Conservation (phyloP, 192 early-diverging fungal species). For the Podila epigama region DNA sequence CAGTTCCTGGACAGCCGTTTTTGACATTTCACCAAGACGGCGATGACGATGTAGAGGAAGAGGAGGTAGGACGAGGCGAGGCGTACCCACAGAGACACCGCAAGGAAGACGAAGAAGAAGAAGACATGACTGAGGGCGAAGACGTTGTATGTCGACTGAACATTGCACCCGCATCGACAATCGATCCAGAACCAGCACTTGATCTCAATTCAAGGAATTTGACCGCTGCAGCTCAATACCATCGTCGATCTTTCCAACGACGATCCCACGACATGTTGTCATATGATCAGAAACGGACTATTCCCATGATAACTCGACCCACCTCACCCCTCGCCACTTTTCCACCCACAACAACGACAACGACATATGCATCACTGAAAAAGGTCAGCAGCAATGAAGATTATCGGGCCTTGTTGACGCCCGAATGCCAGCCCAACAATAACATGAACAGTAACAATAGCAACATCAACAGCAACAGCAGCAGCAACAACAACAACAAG, state of each 20-base stretch:
- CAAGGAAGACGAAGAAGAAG: neutral
- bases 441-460: too few relatives aligned
- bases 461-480: too few relatives aligned
- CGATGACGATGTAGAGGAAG: too few relatives aligned
- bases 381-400: slow-evolving; percentile 38
- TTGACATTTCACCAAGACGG: too few relatives aligned
- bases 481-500: too few relatives aligned
- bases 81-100: neutral
- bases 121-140: neutral
- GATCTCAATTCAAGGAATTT: neutral
- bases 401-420: slow-evolving; percentile 6
- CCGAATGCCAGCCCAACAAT: slow-evolving; percentile 35
- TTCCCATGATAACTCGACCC: neutral
- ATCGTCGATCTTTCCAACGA: neutral
- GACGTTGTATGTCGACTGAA: neutral
- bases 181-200: neutral
- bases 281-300: neutral
- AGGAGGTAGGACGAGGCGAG: neutral
- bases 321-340: neutral
- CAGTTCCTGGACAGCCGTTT: too few relatives aligned
- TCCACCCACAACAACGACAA: neutral
- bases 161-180: neutral
- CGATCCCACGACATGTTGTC: neutral
- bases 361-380: slow-evolving; percentile 2
- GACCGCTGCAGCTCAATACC: neutral